Conservation (phyloP, 2,329 filamentous ascomycete species). For the Sarocladium oryzae region DNA sequence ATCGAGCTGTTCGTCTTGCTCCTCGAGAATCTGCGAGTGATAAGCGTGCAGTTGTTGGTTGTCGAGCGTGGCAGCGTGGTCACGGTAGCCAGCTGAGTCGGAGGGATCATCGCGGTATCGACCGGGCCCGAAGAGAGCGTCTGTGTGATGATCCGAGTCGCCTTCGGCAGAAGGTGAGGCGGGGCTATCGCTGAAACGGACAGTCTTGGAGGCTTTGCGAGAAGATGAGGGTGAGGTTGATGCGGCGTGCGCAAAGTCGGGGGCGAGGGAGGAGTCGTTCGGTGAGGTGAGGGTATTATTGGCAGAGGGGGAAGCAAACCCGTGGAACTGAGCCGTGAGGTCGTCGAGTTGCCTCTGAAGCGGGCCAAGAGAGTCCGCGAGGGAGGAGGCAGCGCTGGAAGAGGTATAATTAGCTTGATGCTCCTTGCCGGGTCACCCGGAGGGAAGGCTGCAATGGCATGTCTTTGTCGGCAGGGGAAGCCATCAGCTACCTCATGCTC, state of each 20-base stretch:
- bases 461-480: too few species aligned
- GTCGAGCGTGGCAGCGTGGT: conserved; percentile 53
- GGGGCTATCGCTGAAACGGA: conserved; percentile 73
- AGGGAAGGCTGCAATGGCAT: too few species aligned
- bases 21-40: conserved; percentile 71
- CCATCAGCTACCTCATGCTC: too few species aligned
- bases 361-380: conserved; percentile 58
- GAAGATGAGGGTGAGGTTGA: conserved; percentile 21
- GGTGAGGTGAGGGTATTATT: conserved; percentile 49
- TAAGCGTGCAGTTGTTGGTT: conserved; percentile 86
- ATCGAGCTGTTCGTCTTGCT: conserved; percentile 94
- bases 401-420: not conserved
- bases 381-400: conserved; percentile 37
- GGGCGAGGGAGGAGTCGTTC: conserved; percentile 56
- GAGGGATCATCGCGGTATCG: conserved; percentile 65
- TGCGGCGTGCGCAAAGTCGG: conserved; percentile 60
- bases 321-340: conserved; percentile 74
- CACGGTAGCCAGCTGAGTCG: conserved; percentile 45
- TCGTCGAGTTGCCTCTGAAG: conserved; percentile 71
- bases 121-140: conserved; percentile 36
- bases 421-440: too few species aligned
- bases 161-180: conserved; percentile 22
- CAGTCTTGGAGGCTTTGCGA: conserved; percentile 55
- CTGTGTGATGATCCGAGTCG: conserved; percentile 7
- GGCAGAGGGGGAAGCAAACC: conserved; percentile 47